phyloP scores from a whole-genome alignment of 2,329 filamentous ascomycete genomes.

The Aspergillus sp. region DNA sequence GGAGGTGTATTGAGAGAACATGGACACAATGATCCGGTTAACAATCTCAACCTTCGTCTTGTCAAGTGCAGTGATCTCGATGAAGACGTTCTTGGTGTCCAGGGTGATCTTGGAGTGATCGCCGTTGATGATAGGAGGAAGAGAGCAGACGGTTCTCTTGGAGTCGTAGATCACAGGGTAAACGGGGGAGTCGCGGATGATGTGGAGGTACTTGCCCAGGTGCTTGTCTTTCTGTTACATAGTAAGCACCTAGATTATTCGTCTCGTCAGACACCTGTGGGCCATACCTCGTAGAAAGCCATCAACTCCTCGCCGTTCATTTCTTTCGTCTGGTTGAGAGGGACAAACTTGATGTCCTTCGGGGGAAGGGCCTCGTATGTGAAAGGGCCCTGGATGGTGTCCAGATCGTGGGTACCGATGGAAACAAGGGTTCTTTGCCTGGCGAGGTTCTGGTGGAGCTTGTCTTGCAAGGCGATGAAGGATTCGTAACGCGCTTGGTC shows the following conservation, averaged over 20 bases:
- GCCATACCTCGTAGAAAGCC: conserved; percentile 75
- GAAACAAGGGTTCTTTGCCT: conserved; percentile 91
- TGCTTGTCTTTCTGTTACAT: conserved; percentile 78
- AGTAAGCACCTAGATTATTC: conserved; percentile 16
- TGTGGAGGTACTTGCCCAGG: conserved; percentile 85
- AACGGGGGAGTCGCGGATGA: conserved; percentile 88
- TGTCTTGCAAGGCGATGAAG: conserved; percentile 97
- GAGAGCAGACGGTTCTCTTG: conserved; percentile 81
- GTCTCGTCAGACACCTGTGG: neutral
- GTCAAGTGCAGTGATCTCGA: conserved; percentile 95
- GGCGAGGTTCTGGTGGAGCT: conserved; percentile 94
- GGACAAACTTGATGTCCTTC: conserved; percentile 87
- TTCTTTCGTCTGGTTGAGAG: conserved; percentile 86
- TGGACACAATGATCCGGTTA: conserved; percentile 90
- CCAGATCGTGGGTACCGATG: conserved; percentile 94
- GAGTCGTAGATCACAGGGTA: conserved; percentile 96
- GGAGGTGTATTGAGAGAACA: conserved; percentile 91
- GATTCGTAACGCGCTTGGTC: conserved; percentile 89
- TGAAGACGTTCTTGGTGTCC: conserved; percentile 89
- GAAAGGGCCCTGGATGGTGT: conserved; percentile 92
- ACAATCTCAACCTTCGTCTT: conserved; percentile 96
- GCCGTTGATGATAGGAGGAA: conserved; percentile 97
- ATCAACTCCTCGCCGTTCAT: conserved; percentile 90
- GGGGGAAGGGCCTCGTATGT: conserved; percentile 91
- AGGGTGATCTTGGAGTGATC: conserved; percentile 95